These are phyloP conservation scores for Sordariomycetes sp. DNA, from an alignment of 2,329 filamentous ascomycete species.

Conservation along the genomic window DNA sequence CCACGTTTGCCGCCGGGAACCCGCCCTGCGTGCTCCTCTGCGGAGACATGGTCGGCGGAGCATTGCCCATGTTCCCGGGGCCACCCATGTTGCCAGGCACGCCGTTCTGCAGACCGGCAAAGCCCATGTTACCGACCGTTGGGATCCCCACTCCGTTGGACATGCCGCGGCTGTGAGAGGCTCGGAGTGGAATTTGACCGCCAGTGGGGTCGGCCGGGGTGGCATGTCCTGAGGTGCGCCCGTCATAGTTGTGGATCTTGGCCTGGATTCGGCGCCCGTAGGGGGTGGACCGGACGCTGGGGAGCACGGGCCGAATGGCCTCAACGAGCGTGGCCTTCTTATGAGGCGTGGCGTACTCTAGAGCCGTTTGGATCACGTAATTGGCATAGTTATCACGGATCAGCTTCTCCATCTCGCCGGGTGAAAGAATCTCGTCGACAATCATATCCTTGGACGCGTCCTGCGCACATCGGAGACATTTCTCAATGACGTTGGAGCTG, in stretches of 20 bases:
- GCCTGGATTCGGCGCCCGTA: constrained; percentile 88
- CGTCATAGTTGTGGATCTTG: constrained; percentile 61
- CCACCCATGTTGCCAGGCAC: constrained; percentile 4
- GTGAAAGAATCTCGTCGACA: constrained; percentile 65
- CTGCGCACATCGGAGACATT: constrained; percentile 77
- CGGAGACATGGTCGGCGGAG: not conserved
- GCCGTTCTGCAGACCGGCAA: constrained; percentile 14
- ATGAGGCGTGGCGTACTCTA: constrained; percentile 67
- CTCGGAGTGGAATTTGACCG: constrained; percentile 37
- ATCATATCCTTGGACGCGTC: constrained; percentile 64
- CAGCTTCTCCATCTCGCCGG: constrained; percentile 72
- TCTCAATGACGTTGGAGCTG: constrained; percentile 98
- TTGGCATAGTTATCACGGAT: constrained; percentile 91
- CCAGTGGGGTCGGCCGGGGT: constrained; percentile 39
- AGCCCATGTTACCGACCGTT: constrained; percentile 14
- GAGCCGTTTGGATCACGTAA: constrained; percentile 93
- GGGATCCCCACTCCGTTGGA: constrained; percentile 22
- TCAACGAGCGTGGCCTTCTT: constrained; percentile 70
- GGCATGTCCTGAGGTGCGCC: constrained; percentile 32
- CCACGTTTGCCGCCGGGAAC: not conserved
- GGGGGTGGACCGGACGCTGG: constrained; percentile 76
- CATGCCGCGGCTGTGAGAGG: constrained; percentile 24
- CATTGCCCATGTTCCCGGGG: not conserved
- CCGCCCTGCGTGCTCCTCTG: not conserved
- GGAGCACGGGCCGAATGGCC: constrained; percentile 70